Evolutionary conservation across 257 asterid genomes (phyloP), one percentile per base, ranked within the genome.

Genomic region (Cynanchum wilfordii): DNA sequence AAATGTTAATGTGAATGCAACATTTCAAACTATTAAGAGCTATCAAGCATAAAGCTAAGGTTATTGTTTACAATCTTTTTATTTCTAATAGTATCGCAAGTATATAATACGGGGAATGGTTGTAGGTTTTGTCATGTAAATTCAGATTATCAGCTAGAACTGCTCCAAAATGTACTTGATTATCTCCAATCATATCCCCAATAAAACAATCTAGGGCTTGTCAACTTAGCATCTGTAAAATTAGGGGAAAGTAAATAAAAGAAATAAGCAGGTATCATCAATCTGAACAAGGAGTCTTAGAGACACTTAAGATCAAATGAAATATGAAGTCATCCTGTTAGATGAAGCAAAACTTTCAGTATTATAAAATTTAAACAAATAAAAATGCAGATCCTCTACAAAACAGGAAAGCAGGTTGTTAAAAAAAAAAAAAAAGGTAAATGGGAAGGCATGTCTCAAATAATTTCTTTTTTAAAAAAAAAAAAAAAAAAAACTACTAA

Each of bases 11-110:
- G 25, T 47, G 36, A 69, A 50, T 50, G 44, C 30, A 64, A 16
- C 47, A 63, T 63, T 63, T 63, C 47, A 63, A 63, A 33, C 25
- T 63, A 16, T 16, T 17, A 63, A 63, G 68, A 63, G 20, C 67
- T 62, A 62, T 62, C 40, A 59, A 10, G 10, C 66, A 62, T 62
- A 33, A 24, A 62, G 22, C 47, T 62, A 1, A 10, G 19, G n/a
- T n/a, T n/a, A n/a, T n/a, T n/a, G n/a, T n/a, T n/a, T n/a, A n/a
- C n/a, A n/a, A 4, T 51, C 56, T 52, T 4, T 52, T 11, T 5
- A 38, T 50, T 16, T 50, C 20, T 50, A 19, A 50, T 52, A 52
- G 9, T 52, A 52, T 0, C 5, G 58, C 25, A 20, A 52, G 24
- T 17, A 19, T 19, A 52, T 52, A 17, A 17, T 52, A 52, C 10